Evolutionary conservation across 257 asterid genomes (phyloP).

Genomic region (Ocimum tenuiflorum): DNA sequence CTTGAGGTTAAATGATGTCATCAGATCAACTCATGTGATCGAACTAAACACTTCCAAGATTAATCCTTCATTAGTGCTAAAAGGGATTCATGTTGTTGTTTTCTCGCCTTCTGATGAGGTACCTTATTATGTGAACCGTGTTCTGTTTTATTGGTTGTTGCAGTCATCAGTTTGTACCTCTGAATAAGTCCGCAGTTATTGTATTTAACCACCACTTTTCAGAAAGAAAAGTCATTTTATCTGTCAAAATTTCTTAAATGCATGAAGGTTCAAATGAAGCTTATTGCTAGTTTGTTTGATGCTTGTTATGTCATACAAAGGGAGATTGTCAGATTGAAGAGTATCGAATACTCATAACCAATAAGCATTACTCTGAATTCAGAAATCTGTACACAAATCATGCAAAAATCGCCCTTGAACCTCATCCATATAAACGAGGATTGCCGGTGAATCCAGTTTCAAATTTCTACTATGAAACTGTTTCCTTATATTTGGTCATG

Average conservation of each 20-base stretch:
- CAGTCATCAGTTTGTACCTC: background rate
- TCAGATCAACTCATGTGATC: conserved; percentile 47
- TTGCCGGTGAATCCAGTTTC: background rate
- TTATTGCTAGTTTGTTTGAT: background rate
- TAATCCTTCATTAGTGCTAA: conserved; percentile 43
- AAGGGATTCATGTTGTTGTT: conserved; percentile 61
- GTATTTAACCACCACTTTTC: background rate
- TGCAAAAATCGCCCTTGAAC: background rate
- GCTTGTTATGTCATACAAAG: background rate
- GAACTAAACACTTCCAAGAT: conserved; percentile 36
- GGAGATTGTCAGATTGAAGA: background rate
- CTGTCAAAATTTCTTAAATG: too few species aligned
- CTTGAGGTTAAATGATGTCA: conserved; percentile 36
- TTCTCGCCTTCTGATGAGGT: conserved; percentile 72
- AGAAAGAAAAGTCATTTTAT: background rate
- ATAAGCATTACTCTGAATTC: background rate
- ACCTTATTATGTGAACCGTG: background rate
- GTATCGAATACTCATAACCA: background rate
- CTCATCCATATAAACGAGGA: background rate
- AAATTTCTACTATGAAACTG: background rate
- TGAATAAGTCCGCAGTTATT: background rate
- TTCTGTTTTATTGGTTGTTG: too few species aligned
- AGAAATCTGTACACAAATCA: background rate
- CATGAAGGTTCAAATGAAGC: background rate
- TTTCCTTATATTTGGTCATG: background rate